Percentiles rank a stretch among this genome's conserved stretches.
These are phyloP conservation scores for Chimonanthus praecox DNA, from an alignment of 164 flowering plant species.

Conservation along the genomic window DNA sequence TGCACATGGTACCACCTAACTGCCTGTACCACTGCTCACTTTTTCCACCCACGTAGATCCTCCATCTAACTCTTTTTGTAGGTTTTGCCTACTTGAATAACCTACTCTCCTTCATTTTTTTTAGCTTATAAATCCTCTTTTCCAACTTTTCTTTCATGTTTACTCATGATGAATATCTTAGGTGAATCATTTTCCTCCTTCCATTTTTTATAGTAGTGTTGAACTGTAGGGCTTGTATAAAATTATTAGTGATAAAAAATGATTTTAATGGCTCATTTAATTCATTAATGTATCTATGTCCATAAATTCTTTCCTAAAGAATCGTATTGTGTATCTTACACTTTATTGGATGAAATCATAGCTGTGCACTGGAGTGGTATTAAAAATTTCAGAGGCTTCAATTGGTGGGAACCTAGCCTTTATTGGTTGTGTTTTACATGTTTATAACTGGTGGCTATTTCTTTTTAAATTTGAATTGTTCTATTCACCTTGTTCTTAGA, in stretches of 20 bases:
- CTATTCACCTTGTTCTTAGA: background rate
- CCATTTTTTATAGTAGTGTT: background rate
- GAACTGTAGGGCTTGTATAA: background rate
- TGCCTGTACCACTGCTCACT: too few species aligned
- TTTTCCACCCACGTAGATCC: too few species aligned
- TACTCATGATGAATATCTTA: too few species aligned
- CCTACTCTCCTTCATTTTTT: too few species aligned
- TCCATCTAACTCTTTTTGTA: too few species aligned
- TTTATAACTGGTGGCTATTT: background rate
- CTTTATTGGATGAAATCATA: background rate
- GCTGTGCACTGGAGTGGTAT: background rate
- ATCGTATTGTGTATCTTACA: background rate
- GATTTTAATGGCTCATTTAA: background rate
- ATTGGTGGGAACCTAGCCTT: background rate
- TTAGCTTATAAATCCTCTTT: background rate
- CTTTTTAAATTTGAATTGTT: too few species aligned
- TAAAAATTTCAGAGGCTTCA: background rate
- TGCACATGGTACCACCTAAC: too few species aligned
- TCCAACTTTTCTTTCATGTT: background rate
- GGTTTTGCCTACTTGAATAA: too few species aligned
- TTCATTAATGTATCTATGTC: background rate
- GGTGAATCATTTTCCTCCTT: too few species aligned
- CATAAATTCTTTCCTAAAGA: background rate
- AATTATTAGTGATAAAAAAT: background rate
- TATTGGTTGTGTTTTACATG: background rate